Evolutionary conservation across 1,284 basidiomycete species (phyloP).

Genomic region (Cronartium quercuum): DNA sequence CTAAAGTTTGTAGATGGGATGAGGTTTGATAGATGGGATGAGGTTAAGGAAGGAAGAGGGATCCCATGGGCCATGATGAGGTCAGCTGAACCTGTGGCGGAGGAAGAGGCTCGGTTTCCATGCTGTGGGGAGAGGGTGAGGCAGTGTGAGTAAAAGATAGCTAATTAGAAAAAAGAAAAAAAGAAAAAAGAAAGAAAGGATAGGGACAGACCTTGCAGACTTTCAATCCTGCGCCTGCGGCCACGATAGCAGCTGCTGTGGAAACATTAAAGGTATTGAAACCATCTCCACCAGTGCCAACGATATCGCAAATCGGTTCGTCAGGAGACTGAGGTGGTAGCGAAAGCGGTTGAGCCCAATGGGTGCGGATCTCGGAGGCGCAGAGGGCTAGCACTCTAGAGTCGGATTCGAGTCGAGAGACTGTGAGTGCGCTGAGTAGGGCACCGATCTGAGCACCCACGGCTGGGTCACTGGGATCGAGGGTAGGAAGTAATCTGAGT

Average conservation of each 20-base stretch:
- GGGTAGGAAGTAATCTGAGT: no score
- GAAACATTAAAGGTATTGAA: constrained; percentile 97
- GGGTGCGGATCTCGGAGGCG: constrained; percentile 3
- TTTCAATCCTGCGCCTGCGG: constrained; percentile 84
- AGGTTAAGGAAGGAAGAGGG: constrained; percentile 61
- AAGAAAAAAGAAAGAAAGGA: background rate
- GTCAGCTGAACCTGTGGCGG: constrained; percentile 89
- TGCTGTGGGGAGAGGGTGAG: constrained; percentile 59
- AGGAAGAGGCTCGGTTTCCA: constrained; percentile 86
- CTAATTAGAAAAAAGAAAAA: background rate
- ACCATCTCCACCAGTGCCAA: constrained; percentile 87
- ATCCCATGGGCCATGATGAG: constrained; percentile 80
- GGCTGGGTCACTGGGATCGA: no score
- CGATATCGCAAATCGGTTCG: constrained; percentile 53
- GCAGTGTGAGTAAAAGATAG: background rate
- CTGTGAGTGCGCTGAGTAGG: constrained; percentile 44
- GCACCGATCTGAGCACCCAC: constrained; percentile 44
- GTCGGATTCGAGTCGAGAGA: constrained; percentile 44
- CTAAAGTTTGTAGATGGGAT: constrained; percentile 63
- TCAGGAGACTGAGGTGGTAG: constrained; percentile 39
- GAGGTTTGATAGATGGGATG: constrained; percentile 54
- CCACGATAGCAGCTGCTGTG: constrained; percentile 88
- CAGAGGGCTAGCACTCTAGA: constrained; percentile 15
- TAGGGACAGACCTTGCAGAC: constrained; percentile 71
- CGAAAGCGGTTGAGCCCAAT: constrained; percentile 37